Percentiles rank a stretch among this genome's conserved stretches.
Conservation (phyloP, 192 early-diverging fungal species). For the Dimargaris verticillata region DNA sequence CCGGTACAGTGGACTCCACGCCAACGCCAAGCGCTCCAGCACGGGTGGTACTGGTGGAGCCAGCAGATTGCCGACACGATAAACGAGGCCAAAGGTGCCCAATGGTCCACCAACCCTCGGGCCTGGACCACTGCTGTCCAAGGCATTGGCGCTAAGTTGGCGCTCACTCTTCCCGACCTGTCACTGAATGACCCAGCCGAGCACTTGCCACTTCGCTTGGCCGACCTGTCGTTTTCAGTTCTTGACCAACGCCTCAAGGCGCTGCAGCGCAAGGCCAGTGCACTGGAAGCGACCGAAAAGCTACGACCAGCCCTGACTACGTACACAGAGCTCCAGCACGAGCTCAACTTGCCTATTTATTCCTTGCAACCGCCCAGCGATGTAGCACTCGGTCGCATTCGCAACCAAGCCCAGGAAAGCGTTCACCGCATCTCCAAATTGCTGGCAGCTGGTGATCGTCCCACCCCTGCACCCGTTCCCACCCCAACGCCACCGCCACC, state of each 20-base stretch:
- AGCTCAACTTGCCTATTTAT: slow-evolving; percentile 17
- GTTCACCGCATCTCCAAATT: slow-evolving; percentile 38
- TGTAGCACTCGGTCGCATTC: slow-evolving; percentile 3
- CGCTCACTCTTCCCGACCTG: not conserved
- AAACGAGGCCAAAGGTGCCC: not conserved
- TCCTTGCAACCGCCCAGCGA: slow-evolving; percentile 16
- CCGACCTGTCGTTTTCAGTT: not conserved
- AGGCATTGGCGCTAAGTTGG: not conserved
- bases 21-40: not conserved
- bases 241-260: slow-evolving; percentile 54
- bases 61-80: slow-evolving; percentile 6
- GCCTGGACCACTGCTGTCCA: not conserved
- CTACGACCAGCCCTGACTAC: slow-evolving; percentile 49
- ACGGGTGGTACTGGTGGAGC: slow-evolving; percentile 13
- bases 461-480: slow-evolving; percentile 9
- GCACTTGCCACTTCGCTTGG: not conserved
- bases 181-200: not conserved
- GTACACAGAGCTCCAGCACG: slow-evolving; percentile 32
- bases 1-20: slow-evolving; percentile 10
- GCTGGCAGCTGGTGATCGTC: slow-evolving; percentile 13
- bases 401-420: slow-evolving; percentile 24
- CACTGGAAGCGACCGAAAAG: slow-evolving; percentile 68
- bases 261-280: slow-evolving; percentile 56
- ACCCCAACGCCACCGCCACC: not conserved
- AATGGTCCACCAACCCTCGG: no score